phyloP scores from a whole-genome alignment of 306 rosid species.

The Castanospermum australe region DNA sequence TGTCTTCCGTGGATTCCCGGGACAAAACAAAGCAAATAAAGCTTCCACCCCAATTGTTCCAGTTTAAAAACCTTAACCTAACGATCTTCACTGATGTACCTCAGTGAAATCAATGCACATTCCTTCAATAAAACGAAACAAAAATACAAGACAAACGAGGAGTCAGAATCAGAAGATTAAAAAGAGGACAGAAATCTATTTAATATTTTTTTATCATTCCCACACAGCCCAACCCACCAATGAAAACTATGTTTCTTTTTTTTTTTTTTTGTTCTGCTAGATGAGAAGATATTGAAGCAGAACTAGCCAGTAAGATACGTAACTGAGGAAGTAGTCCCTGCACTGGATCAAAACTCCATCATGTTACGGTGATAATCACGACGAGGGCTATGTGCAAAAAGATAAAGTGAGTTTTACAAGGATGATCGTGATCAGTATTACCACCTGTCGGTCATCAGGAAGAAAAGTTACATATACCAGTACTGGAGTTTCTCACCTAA shows the following conservation, averaged over 20 bases:
- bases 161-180: conserved; percentile 48
- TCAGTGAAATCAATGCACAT: conserved; percentile 63
- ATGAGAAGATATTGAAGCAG: neutral
- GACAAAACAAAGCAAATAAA: conserved; percentile 23
- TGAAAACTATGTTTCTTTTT: neutral
- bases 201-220: conserved; percentile 21
- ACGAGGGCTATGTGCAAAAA: conserved; percentile 40
- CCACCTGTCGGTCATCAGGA: conserved; percentile 37
- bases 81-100: conserved; percentile 36
- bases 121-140: conserved; percentile 61
- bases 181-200: conserved; percentile 24
- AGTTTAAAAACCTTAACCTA: conserved; percentile 36
- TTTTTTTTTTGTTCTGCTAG: neutral
- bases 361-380: conserved; percentile 22
- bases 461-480: conserved; percentile 45
- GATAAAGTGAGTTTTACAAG: conserved; percentile 40
- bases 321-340: conserved; percentile 19
- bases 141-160: conserved; percentile 56
- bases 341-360: conserved; percentile 35
- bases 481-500: conserved; percentile 32
- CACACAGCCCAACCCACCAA: conserved; percentile 26
- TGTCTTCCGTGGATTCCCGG: conserved; percentile 11
- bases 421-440: conserved; percentile 28
- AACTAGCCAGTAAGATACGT: neutral
- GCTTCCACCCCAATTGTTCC: conserved; percentile 30